These are phyloP conservation scores for Metschnikowia matae DNA, from an alignment of 805 yeast genomes.

Conservation along the genomic window DNA sequence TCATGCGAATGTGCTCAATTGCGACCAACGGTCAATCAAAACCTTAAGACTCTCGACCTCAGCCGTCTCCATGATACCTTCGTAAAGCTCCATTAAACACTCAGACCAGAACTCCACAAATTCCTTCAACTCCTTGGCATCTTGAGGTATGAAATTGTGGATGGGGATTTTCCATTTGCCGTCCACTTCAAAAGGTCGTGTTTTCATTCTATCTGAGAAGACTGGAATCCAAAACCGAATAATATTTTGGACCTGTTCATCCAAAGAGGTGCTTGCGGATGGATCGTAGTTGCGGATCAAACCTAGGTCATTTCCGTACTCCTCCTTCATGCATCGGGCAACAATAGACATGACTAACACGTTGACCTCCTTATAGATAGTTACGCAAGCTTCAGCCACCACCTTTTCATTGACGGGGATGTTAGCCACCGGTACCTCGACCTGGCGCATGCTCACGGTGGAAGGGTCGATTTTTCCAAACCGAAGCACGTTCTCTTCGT, in stretches of 20 bases:
- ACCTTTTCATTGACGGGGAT: not conserved
- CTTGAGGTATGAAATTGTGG: conserved; percentile 15
- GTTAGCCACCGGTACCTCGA: conserved; percentile 7
- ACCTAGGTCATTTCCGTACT: conserved; percentile 55
- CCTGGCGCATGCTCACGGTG: conserved; percentile 4
- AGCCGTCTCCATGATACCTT: conserved; percentile 1
- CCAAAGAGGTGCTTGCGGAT: conserved; percentile 29
- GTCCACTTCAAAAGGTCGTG: conserved; percentile 17
- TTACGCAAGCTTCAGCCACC: conserved; percentile 13
- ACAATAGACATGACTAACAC: conserved; percentile 42
- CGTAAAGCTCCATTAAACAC: conserved; percentile 28
- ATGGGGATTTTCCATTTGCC: conserved; percentile 8
- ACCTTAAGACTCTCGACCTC: conserved; percentile 19
- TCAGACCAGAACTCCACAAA: conserved; percentile 53
- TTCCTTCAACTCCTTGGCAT: conserved; percentile 21
- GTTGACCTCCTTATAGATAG: conserved; percentile 40
- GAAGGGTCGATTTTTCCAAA: conserved; percentile 19
- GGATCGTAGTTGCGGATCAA: conserved; percentile 46
- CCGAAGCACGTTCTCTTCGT: conserved; percentile 30
- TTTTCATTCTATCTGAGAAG: conserved; percentile 47
- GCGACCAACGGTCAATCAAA: conserved; percentile 16
- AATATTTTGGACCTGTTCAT: conserved; percentile 41
- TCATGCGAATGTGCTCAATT: not conserved
- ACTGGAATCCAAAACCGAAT: conserved; percentile 43
- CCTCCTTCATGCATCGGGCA: conserved; percentile 47